phyloP scores from a whole-genome alignment of 2,329 filamentous ascomycete genomes.

The Pseudogymnoascus sp. region DNA sequence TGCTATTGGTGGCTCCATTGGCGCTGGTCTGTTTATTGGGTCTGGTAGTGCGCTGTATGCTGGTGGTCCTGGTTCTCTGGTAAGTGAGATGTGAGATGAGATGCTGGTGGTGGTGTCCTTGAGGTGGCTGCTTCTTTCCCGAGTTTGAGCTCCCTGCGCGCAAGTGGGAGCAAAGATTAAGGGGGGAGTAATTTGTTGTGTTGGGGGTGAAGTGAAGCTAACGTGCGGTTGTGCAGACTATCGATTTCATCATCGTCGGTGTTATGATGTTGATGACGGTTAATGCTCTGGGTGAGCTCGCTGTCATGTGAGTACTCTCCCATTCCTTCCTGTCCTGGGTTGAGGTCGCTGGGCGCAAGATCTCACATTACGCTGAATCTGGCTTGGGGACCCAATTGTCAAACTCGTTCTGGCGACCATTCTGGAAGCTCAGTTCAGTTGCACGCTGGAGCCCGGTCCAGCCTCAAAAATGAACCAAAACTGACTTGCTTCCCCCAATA shows the following conservation, averaged over 20 bases:
- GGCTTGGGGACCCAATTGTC: not conserved
- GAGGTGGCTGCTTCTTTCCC: not conserved
- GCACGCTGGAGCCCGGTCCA: not conserved
- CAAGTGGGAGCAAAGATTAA: not conserved
- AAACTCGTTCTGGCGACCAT: not conserved
- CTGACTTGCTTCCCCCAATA: constrained; percentile 1
- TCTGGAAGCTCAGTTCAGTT: not conserved
- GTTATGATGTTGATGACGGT: constrained; percentile 51
- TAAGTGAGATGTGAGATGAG: no score
- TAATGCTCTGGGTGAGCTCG: constrained; percentile 52
- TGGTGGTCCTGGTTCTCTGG: constrained; percentile 29
- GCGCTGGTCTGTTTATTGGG: constrained; percentile 43
- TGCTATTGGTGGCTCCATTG: constrained; percentile 42
- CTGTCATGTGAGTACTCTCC: constrained; percentile 32
- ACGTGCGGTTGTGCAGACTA: constrained; percentile 13
- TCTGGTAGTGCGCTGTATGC: constrained; percentile 34
- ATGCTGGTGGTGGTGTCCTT: not conserved
- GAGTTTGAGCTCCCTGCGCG: not conserved
- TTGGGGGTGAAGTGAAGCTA: not conserved
- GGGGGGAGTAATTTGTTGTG: no score
- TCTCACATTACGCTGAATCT: not conserved
- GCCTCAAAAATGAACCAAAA: not conserved
- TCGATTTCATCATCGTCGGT: constrained; percentile 48
- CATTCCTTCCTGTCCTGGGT: not conserved
- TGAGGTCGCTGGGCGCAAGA: not conserved